phyloP scores from a whole-genome alignment of 768 basidiomycete genomes.

The Xerocomellus intermedius region DNA sequence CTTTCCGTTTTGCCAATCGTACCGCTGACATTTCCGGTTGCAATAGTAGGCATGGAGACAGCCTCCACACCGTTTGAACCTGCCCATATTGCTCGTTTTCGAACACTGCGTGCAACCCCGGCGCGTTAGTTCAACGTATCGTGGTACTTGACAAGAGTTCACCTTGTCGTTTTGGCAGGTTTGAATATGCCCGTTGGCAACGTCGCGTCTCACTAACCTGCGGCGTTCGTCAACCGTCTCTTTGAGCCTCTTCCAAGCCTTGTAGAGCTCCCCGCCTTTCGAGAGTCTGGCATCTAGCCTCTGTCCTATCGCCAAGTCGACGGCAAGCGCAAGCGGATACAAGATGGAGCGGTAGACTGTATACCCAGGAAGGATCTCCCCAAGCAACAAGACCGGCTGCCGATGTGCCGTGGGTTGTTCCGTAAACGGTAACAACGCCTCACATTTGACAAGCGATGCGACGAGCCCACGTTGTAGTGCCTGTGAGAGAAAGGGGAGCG shows the following conservation, averaged over 20 bases:
- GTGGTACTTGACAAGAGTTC: background rate
- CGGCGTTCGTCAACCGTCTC: slow-evolving; percentile 20
- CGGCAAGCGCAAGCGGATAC: slow-evolving; percentile 5
- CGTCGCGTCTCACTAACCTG: slow-evolving; percentile 15
- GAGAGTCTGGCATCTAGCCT: slow-evolving; percentile 12
- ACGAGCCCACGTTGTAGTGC: slow-evolving; percentile 23
- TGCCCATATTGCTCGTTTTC: slow-evolving; percentile 13
- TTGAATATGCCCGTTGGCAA: slow-evolving; percentile 21
- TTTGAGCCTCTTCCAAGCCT: slow-evolving; percentile 23
- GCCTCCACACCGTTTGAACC: slow-evolving; percentile 27
- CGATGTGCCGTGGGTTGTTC: slow-evolving; percentile 10
- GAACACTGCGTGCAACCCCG: slow-evolving; percentile 16
- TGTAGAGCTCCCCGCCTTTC: slow-evolving; percentile 17
- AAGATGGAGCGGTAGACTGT: slow-evolving; percentile 28
- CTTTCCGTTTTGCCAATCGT: slow-evolving; percentile 27
- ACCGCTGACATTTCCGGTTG: slow-evolving; percentile 24
- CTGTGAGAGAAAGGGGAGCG: slow-evolving; percentile 24
- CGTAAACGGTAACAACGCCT: slow-evolving; percentile 16
- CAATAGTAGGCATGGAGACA: slow-evolving; percentile 33
- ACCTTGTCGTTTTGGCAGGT: slow-evolving; percentile 28
- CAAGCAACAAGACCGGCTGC: slow-evolving; percentile 11
- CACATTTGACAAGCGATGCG: slow-evolving; percentile 25
- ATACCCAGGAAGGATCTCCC: slow-evolving; percentile 21
- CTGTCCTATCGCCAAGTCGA: slow-evolving; percentile 8
- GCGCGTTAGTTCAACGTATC: background rate